These are phyloP conservation scores for Phytomonas sp. DNA, from an alignment of 208 protist species.

Conservation along the genomic window DNA sequence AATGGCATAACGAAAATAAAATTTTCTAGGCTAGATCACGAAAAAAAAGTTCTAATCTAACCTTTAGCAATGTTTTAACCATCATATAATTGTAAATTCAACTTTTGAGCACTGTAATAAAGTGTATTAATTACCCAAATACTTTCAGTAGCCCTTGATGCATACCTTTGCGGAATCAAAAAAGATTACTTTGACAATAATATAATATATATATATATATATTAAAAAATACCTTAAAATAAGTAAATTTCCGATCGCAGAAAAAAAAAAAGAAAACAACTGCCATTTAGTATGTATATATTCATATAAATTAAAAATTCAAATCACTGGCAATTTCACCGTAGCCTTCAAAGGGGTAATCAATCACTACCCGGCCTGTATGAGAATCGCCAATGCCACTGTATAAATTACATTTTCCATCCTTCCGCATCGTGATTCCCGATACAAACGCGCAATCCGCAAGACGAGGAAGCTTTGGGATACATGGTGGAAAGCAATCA, in stretches of 20 bases:
- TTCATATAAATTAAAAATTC: slow-evolving; percentile 19
- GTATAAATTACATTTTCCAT: slow-evolving; percentile 66
- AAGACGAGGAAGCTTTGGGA: slow-evolving; percentile 34
- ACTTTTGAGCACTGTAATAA: too few species aligned
- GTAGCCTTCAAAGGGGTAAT: slow-evolving; percentile 62
- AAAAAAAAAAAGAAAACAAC: too few species aligned
- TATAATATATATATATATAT: slow-evolving; percentile 12
- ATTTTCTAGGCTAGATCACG: too few species aligned
- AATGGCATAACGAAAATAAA: too few species aligned
- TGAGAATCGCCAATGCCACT: slow-evolving; percentile 53
- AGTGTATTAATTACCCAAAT: too few species aligned
- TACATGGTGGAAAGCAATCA: slow-evolving; percentile 47
- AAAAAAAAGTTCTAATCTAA: too few species aligned
- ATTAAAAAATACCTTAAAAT: slow-evolving; percentile 5
- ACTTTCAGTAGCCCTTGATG: too few species aligned
- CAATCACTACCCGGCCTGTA: slow-evolving; percentile 59
- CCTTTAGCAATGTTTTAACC: too few species aligned
- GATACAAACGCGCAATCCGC: slow-evolving; percentile 50
- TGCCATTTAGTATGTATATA: slow-evolving; percentile 4
- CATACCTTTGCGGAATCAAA: too few species aligned
- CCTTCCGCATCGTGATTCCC: slow-evolving; percentile 52
- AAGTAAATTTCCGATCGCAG: background rate
- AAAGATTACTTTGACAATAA: slow-evolving; percentile 10
- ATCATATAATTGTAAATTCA: too few species aligned
- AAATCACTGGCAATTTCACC: slow-evolving; percentile 35